A percentile compares a stretch with the other conserved stretches of the same genome.
phyloP scores from a whole-genome alignment of 495 filamentous ascomycete species.

The Daldinia grandis region DNA sequence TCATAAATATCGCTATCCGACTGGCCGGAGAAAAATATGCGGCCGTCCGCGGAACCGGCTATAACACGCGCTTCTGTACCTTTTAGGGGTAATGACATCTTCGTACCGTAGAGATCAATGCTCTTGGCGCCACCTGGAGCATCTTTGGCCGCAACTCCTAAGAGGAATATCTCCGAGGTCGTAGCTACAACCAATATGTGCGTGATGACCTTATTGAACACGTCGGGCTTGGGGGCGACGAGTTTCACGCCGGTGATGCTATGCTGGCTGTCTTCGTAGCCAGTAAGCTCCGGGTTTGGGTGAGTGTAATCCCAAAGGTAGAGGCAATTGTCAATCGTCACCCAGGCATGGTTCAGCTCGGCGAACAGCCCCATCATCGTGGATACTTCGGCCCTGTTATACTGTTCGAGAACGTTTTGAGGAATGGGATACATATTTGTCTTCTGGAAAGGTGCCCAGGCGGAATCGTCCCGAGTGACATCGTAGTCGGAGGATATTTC shows the following conservation, averaged over 20 bases:
- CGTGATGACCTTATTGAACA: constrained; percentile 84
- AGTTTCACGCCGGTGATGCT: constrained; percentile 87
- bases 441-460: constrained; percentile 92
- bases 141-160: constrained; percentile 74
- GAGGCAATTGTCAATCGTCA: constrained; percentile 91
- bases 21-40: constrained; percentile 90
- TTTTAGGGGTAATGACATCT: constrained; percentile 76
- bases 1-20: constrained; percentile 88
- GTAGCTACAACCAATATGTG: constrained; percentile 91
- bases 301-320: constrained; percentile 98
- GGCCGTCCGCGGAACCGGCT: constrained; percentile 78
- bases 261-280: constrained; percentile 87
- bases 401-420: constrained; percentile 86
- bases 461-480: constrained; percentile 62
- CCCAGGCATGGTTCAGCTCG: constrained; percentile 92
- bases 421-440: constrained; percentile 84
- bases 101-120: constrained; percentile 82
- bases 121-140: constrained; percentile 69
- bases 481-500: constrained; percentile 93
- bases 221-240: constrained; percentile 76
- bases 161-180: constrained; percentile 78
- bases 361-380: constrained; percentile 94
- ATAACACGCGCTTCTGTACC: constrained; percentile 76
- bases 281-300: constrained; percentile 85
- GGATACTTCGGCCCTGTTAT: constrained; percentile 81